These are phyloP conservation scores for Fusarium sambucinum DNA, from an alignment of 2,329 filamentous ascomycete genomes.

Conservation along the genomic window DNA sequence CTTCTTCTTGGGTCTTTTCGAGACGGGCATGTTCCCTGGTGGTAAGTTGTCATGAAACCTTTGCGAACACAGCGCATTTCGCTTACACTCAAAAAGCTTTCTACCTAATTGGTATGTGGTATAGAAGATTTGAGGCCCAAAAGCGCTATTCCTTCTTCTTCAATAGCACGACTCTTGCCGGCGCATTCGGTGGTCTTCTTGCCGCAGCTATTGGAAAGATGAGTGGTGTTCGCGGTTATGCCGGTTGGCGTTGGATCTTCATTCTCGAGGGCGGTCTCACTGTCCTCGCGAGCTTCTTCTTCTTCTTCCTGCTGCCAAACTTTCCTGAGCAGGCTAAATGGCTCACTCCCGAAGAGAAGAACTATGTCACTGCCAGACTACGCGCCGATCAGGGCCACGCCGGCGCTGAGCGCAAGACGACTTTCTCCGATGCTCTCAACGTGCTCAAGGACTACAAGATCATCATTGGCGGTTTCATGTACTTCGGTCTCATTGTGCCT, in stretches of 20 bases:
- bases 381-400: constrained; percentile 76
- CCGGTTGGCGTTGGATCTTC: constrained; percentile 86
- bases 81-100: constrained; percentile 60
- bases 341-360: constrained; percentile 76
- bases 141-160: constrained; percentile 96
- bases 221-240: constrained; percentile 75
- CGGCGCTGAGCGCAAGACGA: constrained; percentile 72
- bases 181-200: constrained; percentile 87
- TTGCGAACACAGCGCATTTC: constrained; percentile 47
- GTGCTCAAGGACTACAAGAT: constrained; percentile 82
- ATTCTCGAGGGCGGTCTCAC: constrained; percentile 80
- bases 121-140: constrained; percentile 87
- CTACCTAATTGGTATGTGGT: constrained; percentile 89
- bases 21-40: constrained; percentile 77
- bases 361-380: constrained; percentile 74
- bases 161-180: constrained; percentile 80
- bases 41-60: constrained; percentile 43
- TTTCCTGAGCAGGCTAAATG: constrained; percentile 82
- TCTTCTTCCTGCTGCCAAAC: constrained; percentile 77
- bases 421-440: constrained; percentile 66
- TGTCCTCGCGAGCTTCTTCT: constrained; percentile 69
- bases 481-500: constrained; percentile 82
- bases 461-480: constrained; percentile 82
- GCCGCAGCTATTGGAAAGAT: constrained; percentile 92
- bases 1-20: constrained; percentile 86